Percentiles rank a stretch among this genome's conserved stretches.
Conservation (phyloP, 441 rosid genomes). For the Euphorbia celastroides region DNA sequence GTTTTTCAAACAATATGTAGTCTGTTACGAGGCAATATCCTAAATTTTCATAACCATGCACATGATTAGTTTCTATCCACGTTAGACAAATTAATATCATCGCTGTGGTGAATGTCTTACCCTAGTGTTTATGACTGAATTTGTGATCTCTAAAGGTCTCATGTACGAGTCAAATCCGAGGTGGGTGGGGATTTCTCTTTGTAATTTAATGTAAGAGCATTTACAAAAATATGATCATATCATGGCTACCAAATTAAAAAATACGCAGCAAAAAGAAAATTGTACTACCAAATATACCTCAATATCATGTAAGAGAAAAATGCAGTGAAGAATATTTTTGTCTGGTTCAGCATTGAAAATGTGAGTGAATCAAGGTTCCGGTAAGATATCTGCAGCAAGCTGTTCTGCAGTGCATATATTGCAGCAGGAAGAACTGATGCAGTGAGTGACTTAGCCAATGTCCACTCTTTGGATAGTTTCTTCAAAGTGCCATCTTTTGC, state of each 20-base stretch:
- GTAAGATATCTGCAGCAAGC: conserved; percentile 97
- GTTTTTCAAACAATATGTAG: not conserved
- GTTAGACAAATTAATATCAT: too few species aligned
- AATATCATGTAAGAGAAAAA: conserved; percentile 71
- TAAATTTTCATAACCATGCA: conserved; percentile 2
- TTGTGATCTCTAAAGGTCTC: too few species aligned
- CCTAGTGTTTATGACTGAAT: too few species aligned
- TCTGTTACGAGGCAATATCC: not conserved
- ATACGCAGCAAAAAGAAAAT: not conserved
- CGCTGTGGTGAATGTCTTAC: too few species aligned
- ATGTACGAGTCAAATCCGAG: too few species aligned
- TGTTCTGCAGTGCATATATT: conserved; percentile 89
- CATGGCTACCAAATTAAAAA: too few species aligned
- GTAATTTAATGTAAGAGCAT: too few species aligned
- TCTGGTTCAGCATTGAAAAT: conserved; percentile 91
- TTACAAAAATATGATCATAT: not conserved
- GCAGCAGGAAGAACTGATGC: conserved; percentile 99
- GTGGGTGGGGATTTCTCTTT: too few species aligned
- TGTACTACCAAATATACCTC: conserved; percentile 41
- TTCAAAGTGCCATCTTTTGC: conserved; percentile 69
- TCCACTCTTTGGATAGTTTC: conserved; percentile 65
- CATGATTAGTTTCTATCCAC: conserved; percentile 5
- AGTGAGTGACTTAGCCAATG: conserved; percentile 73
- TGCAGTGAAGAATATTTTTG: conserved; percentile 90
- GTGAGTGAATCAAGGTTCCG: conserved; percentile 91